Base-by-base conservation (phyloP, 2,329 filamentous ascomycete species). In the Alternaria brassicae region DNA sequence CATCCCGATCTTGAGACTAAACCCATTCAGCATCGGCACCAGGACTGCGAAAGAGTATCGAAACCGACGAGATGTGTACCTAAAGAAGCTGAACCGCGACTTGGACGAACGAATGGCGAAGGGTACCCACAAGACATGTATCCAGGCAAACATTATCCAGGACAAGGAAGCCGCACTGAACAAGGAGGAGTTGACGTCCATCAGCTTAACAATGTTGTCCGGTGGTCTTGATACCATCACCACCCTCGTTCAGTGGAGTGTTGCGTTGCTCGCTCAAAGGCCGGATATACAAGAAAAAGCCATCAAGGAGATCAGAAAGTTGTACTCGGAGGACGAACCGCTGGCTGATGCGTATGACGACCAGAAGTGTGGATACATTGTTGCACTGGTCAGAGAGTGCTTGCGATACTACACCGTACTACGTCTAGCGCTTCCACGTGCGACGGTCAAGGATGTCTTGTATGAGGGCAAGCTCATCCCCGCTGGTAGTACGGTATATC, bases 221-320 rank as follows among this genome's bases (percentile, higher is more conserved):
- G 88, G 88, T 0, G 88, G 88, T 0, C 78, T 90, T 3, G 88
- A 90, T 62, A 90, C 88, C 0, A 83, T 90, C 34, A 89, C 87
- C 1, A 89, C 87, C 0, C 79, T 88, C 5, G 83, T 90, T 1
- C 85, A 87, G 4, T 90, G 88, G 88, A 87, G 85, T 66, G 81
- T 90, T 50, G 86, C 83, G 0, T 79, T 88, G 27, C 76, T 90
- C 3, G 82, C 86, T 0, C 82, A 86, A 44, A 81, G 86, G 21
- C 84, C 83, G 0, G 87, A 90, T 56, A 82, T 90, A 6, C 88
- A 90, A 65, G 79, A 85, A 6, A 88, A 85, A 68, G 88, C 88
- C 0, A 75, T 83, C 6, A 67, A 77, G 3, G 87, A 85, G 42
- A 89, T 90, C 53, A 74, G 80, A 6, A 81, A 85, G 54, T 79